Evolutionary conservation across 2,329 filamentous ascomycete genomes (phyloP).

Genomic region (Fusarium beomiforme): DNA sequence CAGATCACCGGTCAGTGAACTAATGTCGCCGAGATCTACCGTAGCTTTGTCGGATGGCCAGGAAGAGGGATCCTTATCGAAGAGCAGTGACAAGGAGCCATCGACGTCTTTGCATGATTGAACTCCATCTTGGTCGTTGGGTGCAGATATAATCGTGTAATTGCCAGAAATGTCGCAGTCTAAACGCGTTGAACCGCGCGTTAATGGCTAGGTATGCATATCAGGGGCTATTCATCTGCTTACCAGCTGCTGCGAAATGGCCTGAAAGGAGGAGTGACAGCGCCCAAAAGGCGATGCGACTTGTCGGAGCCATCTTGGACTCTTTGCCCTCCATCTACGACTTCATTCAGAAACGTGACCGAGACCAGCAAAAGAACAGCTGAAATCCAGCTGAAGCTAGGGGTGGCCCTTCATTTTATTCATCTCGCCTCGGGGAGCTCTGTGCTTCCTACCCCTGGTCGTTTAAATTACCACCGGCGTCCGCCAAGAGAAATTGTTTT

Average conservation of each 20-base stretch:
- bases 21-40: constrained; percentile 39
- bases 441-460: constrained; percentile 12
- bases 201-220: neutral
- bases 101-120: constrained; percentile 41
- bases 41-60: constrained; percentile 39
- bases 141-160: constrained; percentile 41
- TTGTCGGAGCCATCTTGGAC: constrained; percentile 39
- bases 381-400: constrained; percentile 4
- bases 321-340: constrained; percentile 32
- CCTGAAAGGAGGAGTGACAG: constrained; percentile 38
- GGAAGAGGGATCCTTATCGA: constrained; percentile 36
- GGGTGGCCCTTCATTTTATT: constrained; percentile 36
- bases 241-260: constrained; percentile 37
- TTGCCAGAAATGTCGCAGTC: constrained; percentile 42
- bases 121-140: constrained; percentile 31
- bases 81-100: constrained; percentile 42
- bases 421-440: constrained; percentile 31
- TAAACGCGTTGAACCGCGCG: constrained; percentile 7
- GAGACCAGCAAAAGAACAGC: constrained; percentile 7
- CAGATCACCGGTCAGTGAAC: constrained; percentile 35
- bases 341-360: constrained; percentile 14
- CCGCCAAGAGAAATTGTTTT: constrained; percentile 30
- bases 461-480: constrained; percentile 23
- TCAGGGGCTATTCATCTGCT: neutral
- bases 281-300: constrained; percentile 38